phyloP scores from a whole-genome alignment of 352 stramenopile species.

The Plasmopara halstedii region DNA sequence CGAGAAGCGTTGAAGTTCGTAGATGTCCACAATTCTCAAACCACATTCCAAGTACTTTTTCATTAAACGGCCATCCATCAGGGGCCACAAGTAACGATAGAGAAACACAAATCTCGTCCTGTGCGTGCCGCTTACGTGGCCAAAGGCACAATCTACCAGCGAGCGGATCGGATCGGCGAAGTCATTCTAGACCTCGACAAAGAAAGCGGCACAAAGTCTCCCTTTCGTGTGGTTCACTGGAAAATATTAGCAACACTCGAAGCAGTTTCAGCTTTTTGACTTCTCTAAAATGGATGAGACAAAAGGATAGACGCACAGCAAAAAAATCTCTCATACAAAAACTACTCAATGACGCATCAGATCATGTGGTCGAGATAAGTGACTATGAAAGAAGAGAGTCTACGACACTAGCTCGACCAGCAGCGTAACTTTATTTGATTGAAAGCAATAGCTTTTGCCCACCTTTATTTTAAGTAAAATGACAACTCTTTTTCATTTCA shows the following conservation, averaged over 20 bases:
- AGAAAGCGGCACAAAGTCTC: constrained; percentile 3
- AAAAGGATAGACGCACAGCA: constrained; percentile 4
- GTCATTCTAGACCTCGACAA: background rate
- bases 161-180: constrained; percentile 1
- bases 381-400: constrained; percentile 16
- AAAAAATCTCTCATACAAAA: constrained; percentile 17
- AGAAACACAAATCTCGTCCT: constrained; percentile 1
- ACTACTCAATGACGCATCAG: constrained; percentile 21
- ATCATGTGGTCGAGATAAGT: constrained; percentile 19
- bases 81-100: background rate
- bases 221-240: constrained; percentile 2
- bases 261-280: background rate
- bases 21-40: constrained; percentile 14
- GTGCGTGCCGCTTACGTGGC: constrained; percentile 18
- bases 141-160: constrained; percentile 6
- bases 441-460: background rate
- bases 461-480: constrained; percentile 59
- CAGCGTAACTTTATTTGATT: constrained; percentile 6
- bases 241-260: constrained; percentile 11
- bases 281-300: constrained; percentile 14
- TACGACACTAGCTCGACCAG: constrained; percentile 8
- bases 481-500: constrained; percentile 69
- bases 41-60: constrained; percentile 23
- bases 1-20: background rate
- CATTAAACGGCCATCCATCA: constrained; percentile 6